Evolutionary conservation across 163 green algal species (phyloP).

Genomic region (Trebouxia gelatinosa): DNA sequence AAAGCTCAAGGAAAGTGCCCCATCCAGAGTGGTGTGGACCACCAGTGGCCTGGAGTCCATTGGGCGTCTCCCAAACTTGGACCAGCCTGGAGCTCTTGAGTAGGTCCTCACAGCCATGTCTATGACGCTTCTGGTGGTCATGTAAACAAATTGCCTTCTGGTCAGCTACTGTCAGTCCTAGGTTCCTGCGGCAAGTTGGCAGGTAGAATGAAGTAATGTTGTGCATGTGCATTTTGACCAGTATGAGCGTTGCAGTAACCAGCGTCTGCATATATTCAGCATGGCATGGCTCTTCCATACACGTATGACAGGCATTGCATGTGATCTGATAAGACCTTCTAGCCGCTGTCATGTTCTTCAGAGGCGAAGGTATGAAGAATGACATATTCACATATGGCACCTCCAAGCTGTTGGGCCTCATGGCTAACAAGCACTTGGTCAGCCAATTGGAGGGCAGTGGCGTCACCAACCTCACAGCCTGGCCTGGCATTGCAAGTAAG

Average conservation of each 20-base stretch:
- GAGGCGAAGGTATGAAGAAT: constrained; percentile 16
- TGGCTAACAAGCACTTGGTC: constrained; percentile 8
- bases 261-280: neutral
- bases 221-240: too few species aligned
- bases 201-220: too few species aligned
- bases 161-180: neutral
- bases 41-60: constrained; percentile 15
- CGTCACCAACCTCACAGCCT: constrained; percentile 25
- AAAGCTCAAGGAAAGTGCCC: constrained; percentile 25
- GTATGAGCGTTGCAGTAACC: neutral
- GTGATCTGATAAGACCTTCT: neutral
- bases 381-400: constrained; percentile 22
- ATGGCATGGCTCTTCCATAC: neutral
- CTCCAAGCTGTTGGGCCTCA: constrained; percentile 20
- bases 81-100: constrained; percentile 7
- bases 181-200: too few species aligned
- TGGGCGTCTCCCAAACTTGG: constrained; percentile 3
- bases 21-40: constrained; percentile 30
- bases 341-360: neutral
- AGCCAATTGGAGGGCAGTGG: constrained; percentile 5
- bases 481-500: constrained; percentile 16
- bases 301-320: neutral
- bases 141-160: neutral
- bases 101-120: neutral
- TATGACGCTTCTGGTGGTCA: neutral